Percentiles rank a stretch among this genome's conserved stretches.
Evolutionary conservation across 305 asterid genomes (phyloP).

Genomic region (Fraxinus floribunda): DNA sequence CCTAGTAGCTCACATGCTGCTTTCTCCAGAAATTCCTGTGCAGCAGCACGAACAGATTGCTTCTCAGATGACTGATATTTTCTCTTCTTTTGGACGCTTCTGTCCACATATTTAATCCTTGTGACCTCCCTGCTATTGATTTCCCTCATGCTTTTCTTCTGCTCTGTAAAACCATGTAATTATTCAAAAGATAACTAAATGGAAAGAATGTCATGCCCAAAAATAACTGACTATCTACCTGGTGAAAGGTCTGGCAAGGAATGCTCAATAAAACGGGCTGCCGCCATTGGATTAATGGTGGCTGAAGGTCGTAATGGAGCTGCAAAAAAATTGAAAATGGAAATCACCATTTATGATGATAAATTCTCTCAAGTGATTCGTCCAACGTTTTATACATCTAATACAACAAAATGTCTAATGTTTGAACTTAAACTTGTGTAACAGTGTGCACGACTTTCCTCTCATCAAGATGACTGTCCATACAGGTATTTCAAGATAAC

Average conservation of each 20-base stretch:
- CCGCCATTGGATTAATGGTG: constrained; percentile 71
- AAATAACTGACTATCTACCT: constrained; percentile 42
- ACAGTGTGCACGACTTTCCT: not conserved
- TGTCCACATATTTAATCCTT: constrained; percentile 46
- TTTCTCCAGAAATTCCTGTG: constrained; percentile 95
- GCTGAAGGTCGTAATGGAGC: constrained; percentile 83
- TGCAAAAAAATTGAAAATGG: constrained; percentile 36
- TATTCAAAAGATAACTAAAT: constrained; percentile 35
- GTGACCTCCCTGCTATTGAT: constrained; percentile 62
- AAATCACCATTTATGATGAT: constrained; percentile 8
- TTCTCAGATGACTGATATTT: constrained; percentile 61
- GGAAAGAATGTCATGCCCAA: not conserved
- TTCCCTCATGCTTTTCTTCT: constrained; percentile 78
- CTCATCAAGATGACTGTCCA: not conserved
- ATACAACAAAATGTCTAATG: not conserved
- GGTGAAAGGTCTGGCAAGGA: constrained; percentile 86
- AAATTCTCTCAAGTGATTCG: constrained; percentile 4
- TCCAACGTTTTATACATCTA: constrained; percentile 10
- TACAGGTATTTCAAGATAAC: constrained; percentile 1
- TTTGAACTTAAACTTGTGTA: constrained; percentile 2
- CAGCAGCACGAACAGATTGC: constrained; percentile 72
- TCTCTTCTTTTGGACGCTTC: constrained; percentile 65
- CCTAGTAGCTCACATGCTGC: constrained; percentile 90
- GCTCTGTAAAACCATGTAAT: constrained; percentile 63
- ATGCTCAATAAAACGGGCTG: constrained; percentile 87